phyloP scores from a whole-genome alignment of 2,329 filamentous ascomycete species.

The Aschersonia sp. region DNA sequence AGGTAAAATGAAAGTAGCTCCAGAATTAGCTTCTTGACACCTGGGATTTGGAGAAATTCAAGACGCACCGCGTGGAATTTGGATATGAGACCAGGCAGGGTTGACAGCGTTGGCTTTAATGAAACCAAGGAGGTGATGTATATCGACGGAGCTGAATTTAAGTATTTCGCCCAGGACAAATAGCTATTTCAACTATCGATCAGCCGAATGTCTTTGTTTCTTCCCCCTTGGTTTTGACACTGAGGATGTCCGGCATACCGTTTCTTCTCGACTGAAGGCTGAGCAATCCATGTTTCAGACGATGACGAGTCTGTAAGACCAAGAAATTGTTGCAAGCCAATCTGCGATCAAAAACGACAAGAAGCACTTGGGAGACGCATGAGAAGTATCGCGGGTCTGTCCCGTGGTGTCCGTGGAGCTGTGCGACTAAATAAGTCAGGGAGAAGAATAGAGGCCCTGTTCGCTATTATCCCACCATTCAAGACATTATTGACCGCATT shows the following conservation, averaged over 20 bases:
- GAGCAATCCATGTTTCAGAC: not conserved
- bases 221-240: not conserved
- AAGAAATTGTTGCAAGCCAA: not conserved
- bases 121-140: constrained; percentile 30
- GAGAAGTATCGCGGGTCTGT: not conserved
- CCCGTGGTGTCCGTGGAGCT: not conserved
- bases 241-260: constrained; percentile 4
- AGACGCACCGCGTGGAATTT: constrained; percentile 28
- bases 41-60: not conserved
- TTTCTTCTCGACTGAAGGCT: constrained; percentile 5
- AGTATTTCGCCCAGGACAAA: constrained; percentile 44
- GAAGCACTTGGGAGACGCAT: not conserved
- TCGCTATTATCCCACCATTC: constrained; percentile 5
- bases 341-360: not conserved
- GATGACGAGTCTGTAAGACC: not conserved
- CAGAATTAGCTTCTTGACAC: not conserved
- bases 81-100: constrained; percentile 33
- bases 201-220: not conserved
- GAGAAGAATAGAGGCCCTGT: constrained; percentile 2
- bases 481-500: constrained; percentile 4
- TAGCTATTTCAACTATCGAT: constrained; percentile 21
- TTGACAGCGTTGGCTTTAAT: constrained; percentile 25
- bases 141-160: constrained; percentile 37
- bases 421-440: not conserved
- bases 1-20: not conserved